Evolutionary conservation across 2,329 filamentous ascomycete genomes (phyloP), one percentile per base, ranked within the genome.

Genomic region (Pseudogymnoascus sp.): DNA sequence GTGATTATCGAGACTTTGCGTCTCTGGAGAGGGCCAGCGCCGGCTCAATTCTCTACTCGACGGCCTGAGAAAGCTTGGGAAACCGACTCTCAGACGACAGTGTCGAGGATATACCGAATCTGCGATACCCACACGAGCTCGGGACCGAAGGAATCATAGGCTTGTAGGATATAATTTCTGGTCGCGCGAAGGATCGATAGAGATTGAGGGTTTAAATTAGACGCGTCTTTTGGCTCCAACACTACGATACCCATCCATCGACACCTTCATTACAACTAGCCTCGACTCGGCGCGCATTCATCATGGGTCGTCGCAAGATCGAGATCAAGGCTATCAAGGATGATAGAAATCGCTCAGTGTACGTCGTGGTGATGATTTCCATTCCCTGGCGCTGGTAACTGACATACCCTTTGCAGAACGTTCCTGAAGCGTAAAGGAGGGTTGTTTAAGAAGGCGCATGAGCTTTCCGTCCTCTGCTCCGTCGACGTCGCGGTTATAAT

Each of bases 271-370:
- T 52, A 52, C 41, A 18, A 10, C 41, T 12, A 52, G n/a, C n/a
- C 10, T 5, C 3, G 55, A 62, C 63, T 65, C 66, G 65, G 67
- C 68, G 67, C 69, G 63, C 68, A 66, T 68, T 67, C 70, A 76
- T 64, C 59, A 99, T 99, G 94, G 94, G 94, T 74, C 87, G 94
- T 75, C 86, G 94, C 82, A 99, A 99, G 84, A 99, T 99, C 73
- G 94, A 97, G 79, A 97, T 99, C 81, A 96, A 96, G 78, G 90
- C 92, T 68, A 97, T 97, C 81, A 96, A 96, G 77, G 92, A 96
- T 84, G 92, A 96, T 76, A 85, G 92, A 70, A 96, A 96, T 73
- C 90, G 92, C 73, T 96, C 92, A 70, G 92, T 96, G 92, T 96
- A 90, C 75, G 90, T 79, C 61, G 64, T 64, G 39, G 38, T 59